Percentiles rank a stretch among this genome's conserved stretches.
Evolutionary conservation across 495 filamentous ascomycete species (phyloP).

Genomic region (Neurospora sp.): DNA sequence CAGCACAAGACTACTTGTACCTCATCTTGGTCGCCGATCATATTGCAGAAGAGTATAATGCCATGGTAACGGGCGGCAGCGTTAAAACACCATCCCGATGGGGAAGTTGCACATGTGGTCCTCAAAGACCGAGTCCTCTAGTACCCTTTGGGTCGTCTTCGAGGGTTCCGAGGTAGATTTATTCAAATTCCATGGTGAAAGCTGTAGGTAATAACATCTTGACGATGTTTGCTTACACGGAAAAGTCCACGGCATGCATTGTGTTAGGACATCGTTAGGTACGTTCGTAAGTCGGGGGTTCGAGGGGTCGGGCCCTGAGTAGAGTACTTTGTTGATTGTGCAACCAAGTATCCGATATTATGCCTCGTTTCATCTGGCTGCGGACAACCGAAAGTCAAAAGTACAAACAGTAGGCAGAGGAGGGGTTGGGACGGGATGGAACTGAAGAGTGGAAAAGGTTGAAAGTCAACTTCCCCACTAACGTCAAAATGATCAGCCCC

Average conservation of each 20-base stretch:
- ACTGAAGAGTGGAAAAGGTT: background rate
- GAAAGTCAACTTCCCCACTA: background rate
- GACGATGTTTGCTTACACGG: background rate
- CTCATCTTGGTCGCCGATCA: background rate
- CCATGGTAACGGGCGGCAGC: background rate
- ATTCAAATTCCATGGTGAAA: background rate
- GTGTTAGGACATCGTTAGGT: background rate
- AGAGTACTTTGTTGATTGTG: too few relatives aligned
- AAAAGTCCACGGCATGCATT: background rate
- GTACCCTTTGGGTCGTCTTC: too few relatives aligned
- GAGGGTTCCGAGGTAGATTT: too few relatives aligned
- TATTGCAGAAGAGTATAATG: background rate
- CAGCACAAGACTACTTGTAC: background rate
- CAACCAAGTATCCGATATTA: too few relatives aligned
- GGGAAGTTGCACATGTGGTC: background rate
- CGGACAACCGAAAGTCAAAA: too few relatives aligned
- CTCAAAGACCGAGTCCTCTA: background rate
- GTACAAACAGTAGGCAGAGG: too few relatives aligned
- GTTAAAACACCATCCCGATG: background rate
- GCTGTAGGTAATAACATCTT: fast-evolving
- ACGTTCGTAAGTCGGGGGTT: too few relatives aligned
- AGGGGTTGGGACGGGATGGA: too few relatives aligned
- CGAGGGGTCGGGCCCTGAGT: too few relatives aligned
- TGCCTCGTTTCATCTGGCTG: too few relatives aligned
- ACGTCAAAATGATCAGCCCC: too few relatives aligned